Evolutionary conservation across 371 early-diverging fungal species (phyloP).

Genomic region (Antonospora locustae): DNA sequence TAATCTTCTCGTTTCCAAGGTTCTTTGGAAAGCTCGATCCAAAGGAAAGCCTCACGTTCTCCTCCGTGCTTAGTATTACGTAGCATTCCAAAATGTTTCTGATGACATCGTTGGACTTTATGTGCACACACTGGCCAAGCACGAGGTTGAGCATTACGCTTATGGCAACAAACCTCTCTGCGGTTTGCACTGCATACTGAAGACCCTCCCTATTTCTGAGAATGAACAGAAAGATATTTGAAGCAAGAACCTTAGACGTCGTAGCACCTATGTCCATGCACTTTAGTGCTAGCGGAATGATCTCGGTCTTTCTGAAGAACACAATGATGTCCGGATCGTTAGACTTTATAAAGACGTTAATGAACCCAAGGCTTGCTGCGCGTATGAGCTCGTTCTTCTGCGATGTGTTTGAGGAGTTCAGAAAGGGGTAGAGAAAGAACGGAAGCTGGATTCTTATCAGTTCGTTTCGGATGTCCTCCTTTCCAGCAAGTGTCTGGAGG

Average conservation of each 20-base stretch:
- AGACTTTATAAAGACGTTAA: conserved; percentile 78
- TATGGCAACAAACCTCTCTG: conserved; percentile 82
- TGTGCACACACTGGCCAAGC: conserved; percentile 71
- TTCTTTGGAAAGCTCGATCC: conserved; percentile 31
- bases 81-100: conserved; percentile 86
- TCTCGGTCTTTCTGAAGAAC: conserved; percentile 83
- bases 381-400: conserved; percentile 80
- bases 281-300: conserved; percentile 83
- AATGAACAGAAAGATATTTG: conserved; percentile 86
- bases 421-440: conserved; percentile 80
- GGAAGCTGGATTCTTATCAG: conserved; percentile 83
- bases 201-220: conserved; percentile 79
- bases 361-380: conserved; percentile 75
- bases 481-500: conserved; percentile 13
- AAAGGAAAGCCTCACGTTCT: conserved; percentile 43
- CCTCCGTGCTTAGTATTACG: conserved; percentile 60
- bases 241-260: conserved; percentile 84
- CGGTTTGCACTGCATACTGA: conserved; percentile 85
- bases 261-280: conserved; percentile 91
- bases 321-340: conserved; percentile 79
- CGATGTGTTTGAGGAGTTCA: conserved; percentile 80
- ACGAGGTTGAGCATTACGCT: conserved; percentile 78
- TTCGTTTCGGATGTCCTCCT: conserved; percentile 64
- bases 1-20: conserved; percentile 29
- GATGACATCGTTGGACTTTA: conserved; percentile 67